Percentiles rank a stretch among this genome's conserved stretches.
phyloP scores from a whole-genome alignment of 1,284 basidiomycete species.

The Ceraceosorus guamensis region DNA sequence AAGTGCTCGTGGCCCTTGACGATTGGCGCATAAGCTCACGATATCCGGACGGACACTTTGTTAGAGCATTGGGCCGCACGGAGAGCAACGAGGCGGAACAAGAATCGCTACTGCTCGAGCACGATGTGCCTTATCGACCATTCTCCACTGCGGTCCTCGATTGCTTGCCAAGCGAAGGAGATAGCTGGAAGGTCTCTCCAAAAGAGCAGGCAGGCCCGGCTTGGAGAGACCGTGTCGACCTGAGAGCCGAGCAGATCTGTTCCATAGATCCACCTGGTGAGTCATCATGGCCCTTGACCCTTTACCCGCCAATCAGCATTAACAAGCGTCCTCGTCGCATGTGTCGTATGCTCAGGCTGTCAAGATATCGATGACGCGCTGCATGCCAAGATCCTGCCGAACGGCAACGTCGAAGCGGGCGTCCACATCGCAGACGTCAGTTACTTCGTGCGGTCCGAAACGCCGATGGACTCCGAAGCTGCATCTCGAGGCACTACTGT shows the following conservation, averaged over 20 bases:
- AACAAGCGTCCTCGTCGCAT: not conserved
- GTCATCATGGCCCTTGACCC: too few species aligned
- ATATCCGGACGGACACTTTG: conserved; percentile 96
- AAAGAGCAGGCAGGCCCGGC: conserved; percentile 57
- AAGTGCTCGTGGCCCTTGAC: conserved; percentile 93
- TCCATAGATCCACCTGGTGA: conserved; percentile 85
- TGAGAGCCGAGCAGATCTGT: conserved; percentile 80
- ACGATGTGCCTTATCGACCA: conserved; percentile 90
- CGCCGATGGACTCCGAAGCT: conserved; percentile 93
- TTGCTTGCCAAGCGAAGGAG: conserved; percentile 83
- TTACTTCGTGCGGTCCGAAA: conserved; percentile 87
- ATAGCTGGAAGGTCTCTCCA: conserved; percentile 82
- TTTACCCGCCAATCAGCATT: not conserved
- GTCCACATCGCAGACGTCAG: conserved; percentile 99
- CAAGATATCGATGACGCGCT: conserved; percentile 98
- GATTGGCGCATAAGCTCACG: conserved; percentile 77
- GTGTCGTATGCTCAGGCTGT: conserved; percentile 56
- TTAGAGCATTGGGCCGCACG: conserved; percentile 79
- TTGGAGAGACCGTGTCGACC: conserved; percentile 82
- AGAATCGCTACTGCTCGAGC: conserved; percentile 87
- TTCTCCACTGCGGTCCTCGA: conserved; percentile 90
- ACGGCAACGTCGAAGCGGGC: conserved; percentile 93
- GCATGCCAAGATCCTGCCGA: conserved; percentile 80
- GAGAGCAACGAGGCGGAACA: conserved; percentile 95
- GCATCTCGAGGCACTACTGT: conserved; percentile 93